Base-by-base conservation (phyloP, 148 eudicot species). In the Camellia granthamiana region DNA sequence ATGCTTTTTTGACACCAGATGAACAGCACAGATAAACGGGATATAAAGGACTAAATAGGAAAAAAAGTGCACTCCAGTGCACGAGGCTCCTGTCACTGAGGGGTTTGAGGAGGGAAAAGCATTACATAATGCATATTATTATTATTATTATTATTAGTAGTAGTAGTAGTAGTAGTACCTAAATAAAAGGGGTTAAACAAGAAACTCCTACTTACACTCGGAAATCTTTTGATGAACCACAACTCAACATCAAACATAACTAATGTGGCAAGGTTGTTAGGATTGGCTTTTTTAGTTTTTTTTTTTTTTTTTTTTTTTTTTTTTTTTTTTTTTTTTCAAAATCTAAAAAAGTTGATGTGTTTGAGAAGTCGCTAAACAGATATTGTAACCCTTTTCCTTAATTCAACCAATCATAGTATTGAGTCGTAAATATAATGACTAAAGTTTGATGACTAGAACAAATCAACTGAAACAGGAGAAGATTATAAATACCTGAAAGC, bases 401-500 rank as follows among this genome's bases (percentile, higher is more conserved):
- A 42, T 44, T 44, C 72, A 43, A 43, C 15, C 72, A 69, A 44
- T 69, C 21, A 69, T 52, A 43, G 72, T 6, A 44, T 18, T 12
- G n/a, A 38, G 19, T 19, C 6, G 15, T 13, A 68, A 16, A 2
- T 9, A 42, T 7, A 15, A 69, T 69, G 55, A 72, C 60, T n/a
- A 2, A 41, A 75, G 14, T 38, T 58, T 41, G 7, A 74, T 2
- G 38, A 56, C 6, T 19, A 38, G 6, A 16, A 42, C 66, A 18
- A 46, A 15, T 56, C 30, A 64, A 23, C 8, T 1, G 51, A 13
- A 47, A 6, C 6, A 44, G 56, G 11, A 23, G 18, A 38, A 7
- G 21, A 11, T 30, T 10, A 21, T 6, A 77, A 15, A 23, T 64
- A 77, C 80, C 80, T 77, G 49, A 77, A 77, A 51, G 80, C 80